phyloP scores from a whole-genome alignment of 2,329 filamentous ascomycete species.

The Mariannaea sp. region DNA sequence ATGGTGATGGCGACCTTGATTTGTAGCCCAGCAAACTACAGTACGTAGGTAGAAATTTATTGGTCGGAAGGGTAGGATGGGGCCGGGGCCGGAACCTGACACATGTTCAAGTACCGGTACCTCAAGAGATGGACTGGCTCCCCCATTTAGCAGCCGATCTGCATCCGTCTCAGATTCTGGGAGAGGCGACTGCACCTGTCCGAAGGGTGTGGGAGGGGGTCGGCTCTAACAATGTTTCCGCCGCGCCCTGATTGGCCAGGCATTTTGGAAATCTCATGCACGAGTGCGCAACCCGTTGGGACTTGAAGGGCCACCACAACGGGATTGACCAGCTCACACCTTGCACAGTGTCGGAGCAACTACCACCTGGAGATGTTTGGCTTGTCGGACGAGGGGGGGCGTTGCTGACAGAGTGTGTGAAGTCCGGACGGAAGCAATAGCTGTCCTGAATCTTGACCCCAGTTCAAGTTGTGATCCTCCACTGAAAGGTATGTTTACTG shows the following conservation, averaged over 20 bases:
- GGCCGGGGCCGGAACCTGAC: constrained; percentile 35
- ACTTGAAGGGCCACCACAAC: constrained; percentile 34
- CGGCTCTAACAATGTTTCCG: constrained; percentile 29
- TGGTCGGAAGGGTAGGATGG: constrained; percentile 30
- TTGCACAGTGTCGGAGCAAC: neutral
- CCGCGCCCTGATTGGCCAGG: constrained; percentile 26
- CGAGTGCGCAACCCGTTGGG: constrained; percentile 30
- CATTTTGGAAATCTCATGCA: constrained; percentile 34
- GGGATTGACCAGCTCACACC: constrained; percentile 14
- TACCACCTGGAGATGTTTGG: constrained; percentile 1
- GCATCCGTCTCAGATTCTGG: constrained; percentile 45
- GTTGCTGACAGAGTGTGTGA: neutral
- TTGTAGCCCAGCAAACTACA: too few species aligned
- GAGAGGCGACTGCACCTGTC: constrained; percentile 37
- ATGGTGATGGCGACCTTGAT: too few species aligned
- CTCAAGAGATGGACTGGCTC: constrained; percentile 28
- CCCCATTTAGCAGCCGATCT: constrained; percentile 43
- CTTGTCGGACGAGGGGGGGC: neutral
- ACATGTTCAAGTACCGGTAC: constrained; percentile 39
- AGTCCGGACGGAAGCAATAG: neutral
- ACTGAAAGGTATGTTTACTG: too few species aligned
- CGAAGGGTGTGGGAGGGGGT: constrained; percentile 34
- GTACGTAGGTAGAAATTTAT: constrained; percentile 28
- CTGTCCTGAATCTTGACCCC: neutral
- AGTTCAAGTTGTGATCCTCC: neutral